phyloP scores from a whole-genome alignment of 345 rosid genomes.

The Eucalyptus cladocalyx region DNA sequence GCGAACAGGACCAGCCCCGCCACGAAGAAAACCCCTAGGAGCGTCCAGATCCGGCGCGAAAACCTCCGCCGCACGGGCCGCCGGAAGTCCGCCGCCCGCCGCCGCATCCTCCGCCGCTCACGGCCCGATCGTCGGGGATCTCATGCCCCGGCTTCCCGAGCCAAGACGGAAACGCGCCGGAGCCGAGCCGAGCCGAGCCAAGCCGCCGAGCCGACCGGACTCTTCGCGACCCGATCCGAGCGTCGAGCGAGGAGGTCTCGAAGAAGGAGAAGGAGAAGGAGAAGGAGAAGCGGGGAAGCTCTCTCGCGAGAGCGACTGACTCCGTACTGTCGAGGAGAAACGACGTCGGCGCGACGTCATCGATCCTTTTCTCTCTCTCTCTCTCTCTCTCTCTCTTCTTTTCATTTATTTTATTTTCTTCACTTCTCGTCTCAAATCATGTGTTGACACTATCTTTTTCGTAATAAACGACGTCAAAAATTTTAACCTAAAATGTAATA shows the following conservation, averaged over 20 bases:
- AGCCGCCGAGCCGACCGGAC: not conserved
- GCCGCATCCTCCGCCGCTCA: constrained; percentile 41
- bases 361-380: not conserved
- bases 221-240: not conserved
- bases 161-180: not conserved
- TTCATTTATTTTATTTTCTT: too few species aligned
- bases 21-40: constrained; percentile 45
- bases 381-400: too few species aligned
- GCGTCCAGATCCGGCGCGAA: constrained; percentile 69
- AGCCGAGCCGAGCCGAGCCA: too few species aligned
- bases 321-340: not conserved
- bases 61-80: constrained; percentile 82
- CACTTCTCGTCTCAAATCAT: not conserved
- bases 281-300: not conserved
- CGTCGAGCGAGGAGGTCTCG: not conserved
- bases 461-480: too few species aligned
- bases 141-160: not conserved
- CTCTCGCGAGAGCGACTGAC: not conserved
- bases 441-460: not conserved
- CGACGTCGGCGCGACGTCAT: not conserved
- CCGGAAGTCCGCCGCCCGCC: constrained; percentile 92
- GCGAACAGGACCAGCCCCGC: constrained; percentile 70
- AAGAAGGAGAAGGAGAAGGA: not conserved
- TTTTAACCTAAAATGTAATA: fast-evolving
- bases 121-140: not conserved